These are phyloP conservation scores for Maudiozyma pseudohumilis DNA, from an alignment of 805 yeast species.

Conservation along the genomic window DNA sequence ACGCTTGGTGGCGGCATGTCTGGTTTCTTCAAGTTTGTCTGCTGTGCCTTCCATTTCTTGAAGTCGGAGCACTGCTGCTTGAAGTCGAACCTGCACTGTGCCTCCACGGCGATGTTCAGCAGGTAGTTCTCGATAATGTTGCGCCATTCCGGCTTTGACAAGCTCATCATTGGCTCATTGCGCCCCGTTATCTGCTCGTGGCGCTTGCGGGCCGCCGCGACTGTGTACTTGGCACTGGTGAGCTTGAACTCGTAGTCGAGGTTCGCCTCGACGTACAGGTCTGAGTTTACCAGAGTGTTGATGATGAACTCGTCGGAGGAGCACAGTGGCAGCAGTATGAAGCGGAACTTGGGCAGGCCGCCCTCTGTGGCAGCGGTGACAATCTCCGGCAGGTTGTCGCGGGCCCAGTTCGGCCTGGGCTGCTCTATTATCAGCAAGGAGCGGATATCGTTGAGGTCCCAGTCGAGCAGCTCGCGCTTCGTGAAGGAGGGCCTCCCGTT, in stretches of 20 bases:
- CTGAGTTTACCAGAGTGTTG: slow-evolving; percentile 43
- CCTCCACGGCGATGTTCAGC: slow-evolving; percentile 55
- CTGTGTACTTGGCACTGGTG: slow-evolving; percentile 55
- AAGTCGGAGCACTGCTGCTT: slow-evolving; percentile 40
- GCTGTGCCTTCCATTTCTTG: slow-evolving; percentile 34
- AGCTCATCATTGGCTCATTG: slow-evolving; percentile 23
- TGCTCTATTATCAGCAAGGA: slow-evolving; percentile 48
- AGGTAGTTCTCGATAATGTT: slow-evolving; percentile 62
- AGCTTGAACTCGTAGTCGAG: slow-evolving; percentile 43
- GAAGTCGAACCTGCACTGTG: slow-evolving; percentile 60
- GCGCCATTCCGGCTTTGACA: slow-evolving; percentile 59
- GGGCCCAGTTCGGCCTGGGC: slow-evolving; percentile 47
- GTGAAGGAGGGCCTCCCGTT: slow-evolving; percentile 59
- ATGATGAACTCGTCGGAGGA: slow-evolving; percentile 41
- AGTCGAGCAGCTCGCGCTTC: slow-evolving; percentile 50
- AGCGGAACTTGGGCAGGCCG: slow-evolving; percentile 33
- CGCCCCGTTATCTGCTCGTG: slow-evolving; percentile 30
- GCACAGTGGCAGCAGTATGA: slow-evolving; percentile 44
- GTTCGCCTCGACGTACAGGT: slow-evolving; percentile 56
- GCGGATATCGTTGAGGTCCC: slow-evolving; percentile 63
- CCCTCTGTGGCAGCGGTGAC: slow-evolving; percentile 11
- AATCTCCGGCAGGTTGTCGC: slow-evolving; percentile 39
- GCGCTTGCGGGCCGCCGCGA: slow-evolving; percentile 45
- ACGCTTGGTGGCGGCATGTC: slow-evolving; percentile 30
- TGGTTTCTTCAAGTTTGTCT: slow-evolving; percentile 20